These are phyloP conservation scores for Mycena kentingensis DNA, from an alignment of 768 basidiomycete genomes.

Conservation along the genomic window DNA sequence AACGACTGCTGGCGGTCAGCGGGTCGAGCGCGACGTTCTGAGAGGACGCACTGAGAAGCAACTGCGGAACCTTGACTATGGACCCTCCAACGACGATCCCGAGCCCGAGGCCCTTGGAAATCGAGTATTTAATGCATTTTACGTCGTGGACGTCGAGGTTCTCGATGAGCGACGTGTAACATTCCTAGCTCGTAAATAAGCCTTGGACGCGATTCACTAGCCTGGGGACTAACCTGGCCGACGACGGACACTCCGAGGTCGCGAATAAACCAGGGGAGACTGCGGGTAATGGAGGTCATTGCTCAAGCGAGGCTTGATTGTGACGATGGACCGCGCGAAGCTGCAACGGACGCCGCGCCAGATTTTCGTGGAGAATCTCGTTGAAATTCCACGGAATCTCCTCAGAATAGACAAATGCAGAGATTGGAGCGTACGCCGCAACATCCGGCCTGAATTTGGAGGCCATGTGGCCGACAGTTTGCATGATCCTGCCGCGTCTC, in stretches of 20 bases:
- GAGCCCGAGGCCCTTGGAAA: constrained; percentile 91
- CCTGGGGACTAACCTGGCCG: constrained; percentile 58
- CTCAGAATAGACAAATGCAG: too few relatives aligned
- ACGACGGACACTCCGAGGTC: constrained; percentile 82
- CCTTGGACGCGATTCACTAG: constrained; percentile 2
- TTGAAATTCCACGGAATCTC: too few relatives aligned
- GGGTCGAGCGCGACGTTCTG: background rate
- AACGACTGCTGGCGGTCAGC: constrained; percentile 51
- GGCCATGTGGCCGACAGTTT: constrained; percentile 1
- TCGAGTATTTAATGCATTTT: constrained; percentile 85
- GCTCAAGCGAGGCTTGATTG: constrained; percentile 20
- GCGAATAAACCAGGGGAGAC: constrained; percentile 83
- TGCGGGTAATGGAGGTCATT: constrained; percentile 80
- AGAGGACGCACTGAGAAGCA: constrained; percentile 67
- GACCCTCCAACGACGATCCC: constrained; percentile 91
- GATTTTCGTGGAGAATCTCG: too few relatives aligned
- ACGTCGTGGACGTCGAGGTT: constrained; percentile 76
- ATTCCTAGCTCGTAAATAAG: constrained; percentile 57
- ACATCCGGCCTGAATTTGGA: background rate
- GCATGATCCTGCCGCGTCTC: background rate
- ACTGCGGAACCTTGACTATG: constrained; percentile 95
- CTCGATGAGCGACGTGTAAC: constrained; percentile 87
- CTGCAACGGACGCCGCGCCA: too few relatives aligned
- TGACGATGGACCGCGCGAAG: background rate
- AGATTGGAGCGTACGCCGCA: background rate